These are phyloP conservation scores for Trapa bicornis DNA, from an alignment of 345 rosid species.

Conservation along the genomic window DNA sequence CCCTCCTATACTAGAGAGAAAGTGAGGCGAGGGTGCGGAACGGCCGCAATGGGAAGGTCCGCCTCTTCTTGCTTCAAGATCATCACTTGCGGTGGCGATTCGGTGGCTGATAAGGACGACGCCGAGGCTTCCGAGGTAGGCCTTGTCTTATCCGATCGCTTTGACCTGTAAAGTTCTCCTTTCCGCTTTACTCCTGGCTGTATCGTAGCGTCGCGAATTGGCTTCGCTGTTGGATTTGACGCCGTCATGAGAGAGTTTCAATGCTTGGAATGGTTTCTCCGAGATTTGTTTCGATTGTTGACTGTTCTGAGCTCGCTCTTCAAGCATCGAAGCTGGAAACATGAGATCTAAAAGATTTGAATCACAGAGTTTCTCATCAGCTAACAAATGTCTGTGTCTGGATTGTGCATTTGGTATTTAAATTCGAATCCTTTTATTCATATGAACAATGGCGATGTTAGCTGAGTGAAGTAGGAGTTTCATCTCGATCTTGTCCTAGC, in stretches of 20 bases:
- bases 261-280: neutral
- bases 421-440: neutral
- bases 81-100: conserved; percentile 58
- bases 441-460: neutral
- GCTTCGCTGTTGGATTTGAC: neutral
- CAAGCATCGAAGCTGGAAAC: neutral
- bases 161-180: neutral
- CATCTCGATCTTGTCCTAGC: neutral
- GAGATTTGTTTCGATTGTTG: neutral
- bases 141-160: conserved; percentile 2
- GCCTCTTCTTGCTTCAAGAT: conserved; percentile 55
- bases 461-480: neutral
- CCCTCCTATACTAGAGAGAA: neutral
- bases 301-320: neutral
- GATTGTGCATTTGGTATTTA: neutral
- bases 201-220: neutral
- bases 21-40: conserved; percentile 6
- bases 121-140: conserved; percentile 35
- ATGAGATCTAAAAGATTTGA: conserved; percentile 2
- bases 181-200: neutral
- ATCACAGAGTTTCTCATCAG: neutral
- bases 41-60: conserved; percentile 49
- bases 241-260: neutral
- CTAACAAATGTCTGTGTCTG: neutral
- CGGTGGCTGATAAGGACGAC: conserved; percentile 32